Evolutionary conservation across 2,329 filamentous ascomycete species (phyloP).

Genomic region (Fusarium sp.): DNA sequence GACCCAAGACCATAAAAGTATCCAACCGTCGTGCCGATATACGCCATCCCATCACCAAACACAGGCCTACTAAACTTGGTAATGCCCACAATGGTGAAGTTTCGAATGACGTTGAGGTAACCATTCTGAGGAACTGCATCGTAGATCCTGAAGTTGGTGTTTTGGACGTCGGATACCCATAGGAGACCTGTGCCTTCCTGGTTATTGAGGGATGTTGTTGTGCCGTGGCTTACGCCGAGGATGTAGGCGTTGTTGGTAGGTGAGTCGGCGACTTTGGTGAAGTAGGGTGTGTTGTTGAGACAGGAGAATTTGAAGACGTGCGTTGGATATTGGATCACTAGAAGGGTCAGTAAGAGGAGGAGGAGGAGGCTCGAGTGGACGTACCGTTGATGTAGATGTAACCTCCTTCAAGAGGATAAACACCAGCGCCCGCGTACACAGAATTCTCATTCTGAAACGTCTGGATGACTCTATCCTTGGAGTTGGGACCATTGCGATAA

Average conservation of each 20-base stretch:
- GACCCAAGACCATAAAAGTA: conserved; percentile 66
- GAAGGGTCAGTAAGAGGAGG: not conserved
- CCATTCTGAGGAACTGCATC: conserved; percentile 61
- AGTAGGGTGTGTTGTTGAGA: conserved; percentile 60
- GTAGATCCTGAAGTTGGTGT: conserved; percentile 62
- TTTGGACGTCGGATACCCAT: conserved; percentile 67
- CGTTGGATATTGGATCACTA: conserved; percentile 63
- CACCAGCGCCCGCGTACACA: conserved; percentile 59
- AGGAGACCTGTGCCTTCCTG: conserved; percentile 65
- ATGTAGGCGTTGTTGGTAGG: conserved; percentile 61
- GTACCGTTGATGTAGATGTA: conserved; percentile 59
- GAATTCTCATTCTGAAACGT: conserved; percentile 57
- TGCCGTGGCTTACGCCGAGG: conserved; percentile 67
- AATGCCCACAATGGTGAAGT: conserved; percentile 61
- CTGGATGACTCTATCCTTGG: conserved; percentile 57
- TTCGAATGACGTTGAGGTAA: conserved; percentile 58
- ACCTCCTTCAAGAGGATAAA: conserved; percentile 60
- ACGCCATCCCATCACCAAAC: conserved; percentile 66
- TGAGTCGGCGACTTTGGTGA: conserved; percentile 63
- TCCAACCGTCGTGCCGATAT: conserved; percentile 63
- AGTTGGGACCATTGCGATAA: conserved; percentile 51
- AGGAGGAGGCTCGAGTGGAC: no score
- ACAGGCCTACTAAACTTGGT: conserved; percentile 68
- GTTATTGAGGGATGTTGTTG: conserved; percentile 64
- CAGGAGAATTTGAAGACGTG: conserved; percentile 69